These are phyloP conservation scores for Fusarium sp. DNA, from an alignment of 2,329 filamentous ascomycete species.

Conservation along the genomic window DNA sequence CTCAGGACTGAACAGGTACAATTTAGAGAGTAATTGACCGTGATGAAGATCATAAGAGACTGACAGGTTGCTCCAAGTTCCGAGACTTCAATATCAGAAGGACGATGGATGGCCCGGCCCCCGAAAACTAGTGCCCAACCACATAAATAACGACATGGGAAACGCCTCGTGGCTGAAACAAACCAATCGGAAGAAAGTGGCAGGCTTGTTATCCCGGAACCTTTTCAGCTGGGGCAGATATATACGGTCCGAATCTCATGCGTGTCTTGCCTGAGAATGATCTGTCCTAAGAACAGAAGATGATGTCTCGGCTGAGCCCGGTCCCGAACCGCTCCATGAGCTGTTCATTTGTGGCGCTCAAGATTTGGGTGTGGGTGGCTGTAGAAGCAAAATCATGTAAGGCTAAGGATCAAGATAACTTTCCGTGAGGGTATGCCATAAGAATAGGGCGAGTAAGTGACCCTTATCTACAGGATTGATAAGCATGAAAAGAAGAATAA, in stretches of 20 bases:
- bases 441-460: too few species aligned
- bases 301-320: background rate
- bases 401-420: too few species aligned
- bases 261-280: background rate
- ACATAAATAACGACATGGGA: background rate
- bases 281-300: background rate
- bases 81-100: background rate
- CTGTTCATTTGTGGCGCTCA: background rate
- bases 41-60: accelerated
- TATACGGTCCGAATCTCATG: background rate
- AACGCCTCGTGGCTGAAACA: background rate
- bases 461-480: too few species aligned
- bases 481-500: too few species aligned
- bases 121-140: background rate
- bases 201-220: too few species aligned
- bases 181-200: background rate
- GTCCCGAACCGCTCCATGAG: background rate
- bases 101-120: background rate
- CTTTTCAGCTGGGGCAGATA: background rate
- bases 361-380: background rate
- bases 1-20: too few species aligned
- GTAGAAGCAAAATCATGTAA: accelerated
- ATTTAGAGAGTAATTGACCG: accelerated
- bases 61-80: background rate
- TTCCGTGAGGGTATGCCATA: accelerated